Evolutionary conservation across 1,284 basidiomycete species (phyloP), one percentile per base, ranked within the genome.

Genomic region (Moniliella sp.): DNA sequence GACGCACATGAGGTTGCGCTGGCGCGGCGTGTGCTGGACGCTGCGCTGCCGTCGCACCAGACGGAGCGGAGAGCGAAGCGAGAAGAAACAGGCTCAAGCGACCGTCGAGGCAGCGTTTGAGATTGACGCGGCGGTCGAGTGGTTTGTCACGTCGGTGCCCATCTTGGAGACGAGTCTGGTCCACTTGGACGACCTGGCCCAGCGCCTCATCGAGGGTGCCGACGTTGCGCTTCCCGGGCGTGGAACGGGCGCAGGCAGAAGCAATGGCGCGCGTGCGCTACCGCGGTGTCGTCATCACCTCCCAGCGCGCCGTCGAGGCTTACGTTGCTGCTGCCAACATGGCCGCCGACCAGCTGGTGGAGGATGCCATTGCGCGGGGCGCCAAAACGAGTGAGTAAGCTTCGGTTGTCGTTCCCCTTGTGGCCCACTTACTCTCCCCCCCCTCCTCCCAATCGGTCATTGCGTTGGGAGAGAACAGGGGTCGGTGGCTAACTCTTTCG

Each of bases 231-330:
- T 10, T 3, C 34, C 45, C 0, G 31, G 25, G 28, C 15, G 15
- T 15, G 25, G 14, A 30, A 28, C 25, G 16, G 11, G 3, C 28
- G 21, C 12, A 14, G 18, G 13, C 4, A 15, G 31, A n/a, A 14
- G 10, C 7, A 8, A 16, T 4, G 7, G 12, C 18, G 30, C 21
- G n/a, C 8, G n/a, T 23, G 21, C 21, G 21, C 8, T 23, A 23
- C n/a, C 21, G 21, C 8, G 54, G 50, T 14, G 47, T 54, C 16
- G 40, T 57, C 4, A 34, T 49, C n/a, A 55, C 54, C 3, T 50
- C 47, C 25, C 46, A 53, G 26, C 27, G 52, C 10, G 54, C 54
- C 2, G 52, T 51, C 12, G 50, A 57, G 25, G 50, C 48, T 1
- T 57, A 48, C 41, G 36, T 34, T 12, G 40, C 48, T 12, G 52